A percentile compares a stretch with the other conserved stretches of the same genome.
Conservation (phyloP, 352 stramenopile species). For the Pythium aquatile region DNA sequence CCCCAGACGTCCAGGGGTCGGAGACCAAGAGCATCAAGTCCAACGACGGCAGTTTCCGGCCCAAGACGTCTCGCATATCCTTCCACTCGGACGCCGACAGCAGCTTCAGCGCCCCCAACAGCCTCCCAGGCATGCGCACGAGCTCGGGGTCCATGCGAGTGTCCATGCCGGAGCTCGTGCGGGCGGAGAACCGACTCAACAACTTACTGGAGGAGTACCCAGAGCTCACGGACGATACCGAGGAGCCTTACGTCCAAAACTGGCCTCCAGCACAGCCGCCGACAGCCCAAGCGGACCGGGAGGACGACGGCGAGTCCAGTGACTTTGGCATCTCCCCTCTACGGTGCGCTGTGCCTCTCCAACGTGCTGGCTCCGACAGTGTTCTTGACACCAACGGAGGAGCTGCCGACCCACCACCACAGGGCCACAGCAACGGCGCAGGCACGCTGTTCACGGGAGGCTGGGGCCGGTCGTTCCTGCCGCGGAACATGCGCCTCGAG, state of each 20-base stretch:
- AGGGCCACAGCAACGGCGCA: not conserved
- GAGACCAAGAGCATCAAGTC: not conserved
- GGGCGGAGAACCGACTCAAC: conserved; percentile 10
- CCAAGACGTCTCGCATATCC: not conserved
- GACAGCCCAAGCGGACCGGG: no score
- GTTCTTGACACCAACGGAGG: not conserved
- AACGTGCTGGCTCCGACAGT: conserved; percentile 8
- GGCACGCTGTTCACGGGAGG: not conserved
- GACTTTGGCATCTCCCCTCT: not conserved
- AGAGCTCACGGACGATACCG: conserved; percentile 2
- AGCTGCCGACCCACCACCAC: not conserved
- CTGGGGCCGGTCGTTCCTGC: conserved; percentile 20
- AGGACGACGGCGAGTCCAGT: not conserved
- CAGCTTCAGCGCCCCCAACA: not conserved
- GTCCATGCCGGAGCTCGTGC: conserved; percentile 12
- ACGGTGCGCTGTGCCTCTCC: not conserved
- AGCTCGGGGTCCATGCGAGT: conserved; percentile 6
- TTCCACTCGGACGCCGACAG: conserved; percentile 3
- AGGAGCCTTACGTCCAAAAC: conserved; percentile 9
- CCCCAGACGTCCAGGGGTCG: not conserved
- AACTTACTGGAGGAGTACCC: conserved; percentile 8
- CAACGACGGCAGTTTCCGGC: not conserved
- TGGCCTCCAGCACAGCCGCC: not conserved
- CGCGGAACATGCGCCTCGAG: conserved; percentile 8
- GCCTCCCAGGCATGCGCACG: not conserved